Percentiles rank a stretch among this genome's conserved stretches.
phyloP scores from a whole-genome alignment of 2,329 filamentous ascomycete genomes.

The Colletotrichum scovillei region DNA sequence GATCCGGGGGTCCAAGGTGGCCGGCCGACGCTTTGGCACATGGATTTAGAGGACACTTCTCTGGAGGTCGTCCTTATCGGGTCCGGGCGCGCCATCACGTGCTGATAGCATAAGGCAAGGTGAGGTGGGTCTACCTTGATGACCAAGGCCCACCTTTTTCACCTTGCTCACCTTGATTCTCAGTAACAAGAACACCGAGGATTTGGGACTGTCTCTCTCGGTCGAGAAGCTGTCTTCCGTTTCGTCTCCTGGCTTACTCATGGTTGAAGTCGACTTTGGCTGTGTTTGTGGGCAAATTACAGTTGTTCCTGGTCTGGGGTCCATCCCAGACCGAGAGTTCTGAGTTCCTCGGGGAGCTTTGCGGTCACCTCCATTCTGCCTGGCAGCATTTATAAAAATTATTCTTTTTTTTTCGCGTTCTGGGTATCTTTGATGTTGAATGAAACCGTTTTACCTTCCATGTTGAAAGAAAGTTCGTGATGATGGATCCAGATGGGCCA shows the following conservation, averaged over 20 bases:
- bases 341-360: not conserved
- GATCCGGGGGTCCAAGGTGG: not conserved
- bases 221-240: not conserved
- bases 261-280: not conserved
- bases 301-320: not conserved
- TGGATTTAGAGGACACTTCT: constrained; percentile 29
- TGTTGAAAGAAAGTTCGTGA: not conserved
- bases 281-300: not conserved
- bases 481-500: not conserved
- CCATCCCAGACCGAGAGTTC: not conserved
- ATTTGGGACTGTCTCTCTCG: not conserved
- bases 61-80: constrained; percentile 21
- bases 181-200: not conserved
- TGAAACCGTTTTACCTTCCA: not conserved
- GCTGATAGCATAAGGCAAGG: not conserved
- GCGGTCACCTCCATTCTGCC: not conserved
- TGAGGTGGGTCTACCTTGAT: not conserved
- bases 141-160: not conserved
- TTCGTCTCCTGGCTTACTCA: not conserved
- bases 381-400: not conserved
- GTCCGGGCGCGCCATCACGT: constrained; percentile 12
- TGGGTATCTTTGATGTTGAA: not conserved
- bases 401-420: not conserved
- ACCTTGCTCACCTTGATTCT: not conserved
- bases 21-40: not conserved